Evolutionary conservation across 306 rosid species (phyloP), one percentile per base, ranked within the genome.

Genomic region (Cicer chorassanicum): DNA sequence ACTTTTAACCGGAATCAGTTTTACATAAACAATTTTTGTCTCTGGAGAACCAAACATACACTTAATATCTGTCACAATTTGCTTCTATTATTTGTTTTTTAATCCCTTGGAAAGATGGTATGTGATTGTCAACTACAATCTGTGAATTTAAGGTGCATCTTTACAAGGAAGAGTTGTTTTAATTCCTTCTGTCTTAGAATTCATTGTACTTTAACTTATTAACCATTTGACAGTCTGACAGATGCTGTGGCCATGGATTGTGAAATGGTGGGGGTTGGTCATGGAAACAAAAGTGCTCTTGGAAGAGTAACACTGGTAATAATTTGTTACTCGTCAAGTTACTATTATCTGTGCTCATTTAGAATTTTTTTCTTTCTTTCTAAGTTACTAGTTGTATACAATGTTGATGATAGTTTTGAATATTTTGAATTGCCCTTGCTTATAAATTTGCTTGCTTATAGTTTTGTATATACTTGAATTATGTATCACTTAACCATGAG

Each of bases 191-290:
- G 69, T 57, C 81, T 60, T 42, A 18, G 29, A 72, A 11, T 48
- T 34, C 16, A 11, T 1, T 45, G 4, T 43, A 40, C 14, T 77
- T 83, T 78, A 84, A 70, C 78, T 8, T 65, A 61, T 79, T 64
- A 85, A 81, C 72, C 75, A 73, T 83, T 77, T 87, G 88, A 78
- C 96, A 94, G 99, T 79, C 64, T 94, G 80, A 94, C 97, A 43
- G 93, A 90, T 89, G 88, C 80, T 51, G 86, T 94, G 72, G 97
- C 80, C 86, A 94, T 92, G 92, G 98, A 94, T 83, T 94, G 97
- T 75, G 97, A 94, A 88, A 94, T 94, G 99, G 99, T 94, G 4
- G 99, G 99, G 3, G 93, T 94, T 36, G 84, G 91, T 74, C 88
- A 88, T 80, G 97, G 97, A 76, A 94, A 86, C 87, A 92, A 81